Evolutionary conservation across 1,284 basidiomycete species (phyloP), one percentile per base, ranked within the genome.

Genomic region (Ganoderma resinaceum): DNA sequence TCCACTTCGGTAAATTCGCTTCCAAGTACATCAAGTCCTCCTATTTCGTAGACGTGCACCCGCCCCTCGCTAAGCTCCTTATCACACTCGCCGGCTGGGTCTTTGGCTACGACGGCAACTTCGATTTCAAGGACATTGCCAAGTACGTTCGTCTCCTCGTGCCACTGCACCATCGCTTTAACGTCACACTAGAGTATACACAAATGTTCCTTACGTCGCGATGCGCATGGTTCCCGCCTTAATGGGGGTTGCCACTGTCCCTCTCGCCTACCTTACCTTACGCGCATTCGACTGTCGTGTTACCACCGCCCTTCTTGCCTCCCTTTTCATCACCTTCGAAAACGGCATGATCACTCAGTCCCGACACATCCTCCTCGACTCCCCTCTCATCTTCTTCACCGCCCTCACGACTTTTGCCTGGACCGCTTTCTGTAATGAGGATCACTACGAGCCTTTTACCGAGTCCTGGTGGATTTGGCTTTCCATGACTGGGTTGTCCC

Each of bases 11-110:
- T 70, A 97, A 97, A 79, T 97, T 98, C 78, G 94, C 96, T 1
- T 87, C 89, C 65, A 96, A 95, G 76, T 97, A 95, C 79, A 94
- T 97, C 85, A 94, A 95, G 80, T 94, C 92, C 18, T 87, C 89
- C 63, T 97, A 96, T 82, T 95, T 95, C 82, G 89, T 99, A 80
- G 98, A 99, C 78, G 97, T 99, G 1, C 97, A 99, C 78, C 97
- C 98, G 0, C 98, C 98, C 1, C 85, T 99, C 7, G 97, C 97
- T 38, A 99, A 99, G 79, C 87, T 99, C 29, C 85, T 99, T 67
- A 96, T 99, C 76, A 97, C 97, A 0, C 85, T 98, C 33, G 93
- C 94, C 8, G 96, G 90, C 0, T 97, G 93, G 78, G 69, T 98
- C 5, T 93, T 89, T 63, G 95, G 98, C n/a, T 99, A 95, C 76